Percentiles rank a stretch among this genome's conserved stretches.
phyloP scores from a whole-genome alignment of 164 flowering plant species.

The Stephania japonica region DNA sequence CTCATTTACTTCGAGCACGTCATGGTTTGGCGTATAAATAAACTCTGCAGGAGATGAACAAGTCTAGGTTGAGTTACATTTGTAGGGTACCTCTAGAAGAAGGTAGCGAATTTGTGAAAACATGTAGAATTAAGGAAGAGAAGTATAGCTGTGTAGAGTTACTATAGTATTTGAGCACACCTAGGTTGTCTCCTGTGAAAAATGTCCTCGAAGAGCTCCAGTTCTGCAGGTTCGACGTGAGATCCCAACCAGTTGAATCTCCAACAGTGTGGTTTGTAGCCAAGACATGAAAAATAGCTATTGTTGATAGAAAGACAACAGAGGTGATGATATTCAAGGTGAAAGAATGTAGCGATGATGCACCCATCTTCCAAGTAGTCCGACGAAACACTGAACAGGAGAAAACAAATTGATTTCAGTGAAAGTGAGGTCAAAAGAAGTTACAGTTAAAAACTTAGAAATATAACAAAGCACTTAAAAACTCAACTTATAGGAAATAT shows the following conservation, averaged over 20 bases:
- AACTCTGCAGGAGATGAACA: slow-evolving; percentile 27
- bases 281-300: slow-evolving; percentile 22
- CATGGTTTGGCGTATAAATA: slow-evolving; percentile 29
- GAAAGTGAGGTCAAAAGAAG: no score
- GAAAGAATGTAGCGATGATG: slow-evolving; percentile 4
- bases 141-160: not conserved
- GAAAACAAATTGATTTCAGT: no score
- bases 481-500: not conserved
- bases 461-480: no score
- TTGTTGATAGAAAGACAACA: slow-evolving; percentile 17
- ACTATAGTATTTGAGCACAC: slow-evolving; percentile 13
- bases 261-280: slow-evolving; percentile 40
- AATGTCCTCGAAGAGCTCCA: slow-evolving; percentile 27
- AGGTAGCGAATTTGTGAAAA: not conserved
- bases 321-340: slow-evolving; percentile 21
- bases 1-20: slow-evolving; percentile 34
- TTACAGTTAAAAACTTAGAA: not conserved
- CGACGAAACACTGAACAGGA: not conserved
- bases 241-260: slow-evolving; percentile 37
- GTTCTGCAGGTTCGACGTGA: slow-evolving; percentile 25
- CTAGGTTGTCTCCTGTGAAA: slow-evolving; percentile 31
- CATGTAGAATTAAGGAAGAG: not conserved
- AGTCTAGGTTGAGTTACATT: not conserved
- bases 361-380: slow-evolving; percentile 3
- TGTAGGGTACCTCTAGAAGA: not conserved